These are phyloP conservation scores for Anisodus acutangulus DNA, from an alignment of 257 asterid species.

Conservation along the genomic window DNA sequence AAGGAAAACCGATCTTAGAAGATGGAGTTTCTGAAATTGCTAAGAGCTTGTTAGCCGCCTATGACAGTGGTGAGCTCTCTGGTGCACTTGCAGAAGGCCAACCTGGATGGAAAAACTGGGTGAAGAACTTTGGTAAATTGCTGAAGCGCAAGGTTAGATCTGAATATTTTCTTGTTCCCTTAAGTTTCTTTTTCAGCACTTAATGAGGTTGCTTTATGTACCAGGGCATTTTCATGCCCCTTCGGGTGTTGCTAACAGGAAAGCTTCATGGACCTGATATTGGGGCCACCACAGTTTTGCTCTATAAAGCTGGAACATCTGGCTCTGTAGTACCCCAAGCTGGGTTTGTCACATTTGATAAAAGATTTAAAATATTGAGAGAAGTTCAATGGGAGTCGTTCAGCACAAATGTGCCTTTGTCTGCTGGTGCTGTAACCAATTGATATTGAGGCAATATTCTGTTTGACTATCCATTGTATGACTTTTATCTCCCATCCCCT, in stretches of 20 bases:
- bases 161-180: background rate
- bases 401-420: slow-evolving; percentile 45
- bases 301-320: slow-evolving; percentile 68
- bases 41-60: slow-evolving; percentile 66
- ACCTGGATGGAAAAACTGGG: slow-evolving; percentile 89
- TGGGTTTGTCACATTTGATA: slow-evolving; percentile 63
- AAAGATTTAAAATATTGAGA: slow-evolving; percentile 64
- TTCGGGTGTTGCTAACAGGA: slow-evolving; percentile 84
- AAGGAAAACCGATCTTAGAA: slow-evolving; percentile 67
- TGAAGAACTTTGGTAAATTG: slow-evolving; percentile 82
- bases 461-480: background rate
- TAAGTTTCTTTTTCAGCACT: background rate
- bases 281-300: slow-evolving; percentile 66
- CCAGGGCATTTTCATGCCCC: slow-evolving; percentile 98
- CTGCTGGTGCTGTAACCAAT: slow-evolving; percentile 36
- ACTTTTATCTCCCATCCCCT: background rate
- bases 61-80: slow-evolving; percentile 73
- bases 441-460: slow-evolving; percentile 23
- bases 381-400: slow-evolving; percentile 71
- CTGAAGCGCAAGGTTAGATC: slow-evolving; percentile 80
- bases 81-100: slow-evolving; percentile 82
- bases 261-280: slow-evolving; percentile 95
- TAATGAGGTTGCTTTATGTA: slow-evolving; percentile 23
- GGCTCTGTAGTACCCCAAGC: slow-evolving; percentile 56
- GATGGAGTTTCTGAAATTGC: slow-evolving; percentile 82